These are phyloP conservation scores for Aspergillus ochraceus DNA, from an alignment of 2,329 filamentous ascomycete genomes.

Conservation along the genomic window DNA sequence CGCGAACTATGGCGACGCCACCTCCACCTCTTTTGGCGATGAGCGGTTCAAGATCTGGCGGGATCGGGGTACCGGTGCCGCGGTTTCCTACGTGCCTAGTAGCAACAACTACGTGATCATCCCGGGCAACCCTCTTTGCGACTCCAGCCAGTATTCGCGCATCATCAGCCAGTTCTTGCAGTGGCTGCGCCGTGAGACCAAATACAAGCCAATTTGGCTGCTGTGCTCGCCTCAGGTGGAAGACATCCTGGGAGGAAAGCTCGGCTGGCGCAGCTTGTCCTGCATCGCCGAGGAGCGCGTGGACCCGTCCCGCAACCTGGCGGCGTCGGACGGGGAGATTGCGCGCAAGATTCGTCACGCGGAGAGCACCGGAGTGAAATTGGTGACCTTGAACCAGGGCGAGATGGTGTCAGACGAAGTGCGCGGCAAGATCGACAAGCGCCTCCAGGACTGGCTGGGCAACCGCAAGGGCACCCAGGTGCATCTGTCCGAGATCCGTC, in stretches of 20 bases:
- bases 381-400: conserved; percentile 70
- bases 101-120: conserved; percentile 74
- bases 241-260: conserved; percentile 73
- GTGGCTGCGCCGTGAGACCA: conserved; percentile 69
- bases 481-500: conserved; percentile 84
- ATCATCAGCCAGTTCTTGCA: conserved; percentile 74
- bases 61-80: conserved; percentile 74
- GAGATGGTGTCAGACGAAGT: conserved; percentile 65
- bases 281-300: conserved; percentile 88
- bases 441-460: conserved; percentile 76
- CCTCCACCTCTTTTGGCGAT: conserved; percentile 91
- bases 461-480: conserved; percentile 82
- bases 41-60: conserved; percentile 87
- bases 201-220: conserved; percentile 82
- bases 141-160: conserved; percentile 70
- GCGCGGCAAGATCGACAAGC: conserved; percentile 66
- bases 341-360: conserved; percentile 77
- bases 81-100: conserved; percentile 77
- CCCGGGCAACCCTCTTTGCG: conserved; percentile 84
- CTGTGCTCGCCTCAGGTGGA: conserved; percentile 78
- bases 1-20: conserved; percentile 92
- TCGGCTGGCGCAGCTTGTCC: conserved; percentile 85
- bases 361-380: conserved; percentile 79
- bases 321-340: conserved; percentile 64
- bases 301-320: conserved; percentile 68